Conservation (phyloP, 2,329 filamentous ascomycete species). For the Xylaria sp. region DNA sequence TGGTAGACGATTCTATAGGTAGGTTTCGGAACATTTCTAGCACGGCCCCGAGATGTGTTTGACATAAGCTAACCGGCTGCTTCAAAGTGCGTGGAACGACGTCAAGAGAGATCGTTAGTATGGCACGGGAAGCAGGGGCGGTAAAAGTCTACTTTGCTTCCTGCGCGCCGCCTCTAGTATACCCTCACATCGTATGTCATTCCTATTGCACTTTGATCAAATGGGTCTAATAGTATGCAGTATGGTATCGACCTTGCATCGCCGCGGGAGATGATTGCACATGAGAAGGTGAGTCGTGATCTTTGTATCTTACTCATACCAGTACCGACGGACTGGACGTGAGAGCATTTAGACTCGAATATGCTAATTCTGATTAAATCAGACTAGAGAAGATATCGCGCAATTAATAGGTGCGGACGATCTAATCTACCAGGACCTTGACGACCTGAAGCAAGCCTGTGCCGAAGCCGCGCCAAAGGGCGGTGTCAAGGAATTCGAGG, state of each 20-base stretch:
- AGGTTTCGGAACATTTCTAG: background rate
- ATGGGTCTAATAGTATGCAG: constrained; percentile 32
- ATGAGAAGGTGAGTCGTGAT: constrained; percentile 67
- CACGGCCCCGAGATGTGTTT: background rate
- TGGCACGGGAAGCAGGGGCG: constrained; percentile 87
- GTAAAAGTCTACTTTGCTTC: constrained; percentile 84
- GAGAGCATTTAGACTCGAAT: too few species aligned
- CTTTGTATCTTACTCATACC: background rate
- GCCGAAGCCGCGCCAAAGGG: constrained; percentile 68
- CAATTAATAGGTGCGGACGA: constrained; percentile 73
- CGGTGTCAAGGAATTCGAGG: constrained; percentile 76
- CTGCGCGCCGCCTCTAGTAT: constrained; percentile 83
- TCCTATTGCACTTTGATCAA: background rate
- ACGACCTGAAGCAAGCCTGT: constrained; percentile 84
- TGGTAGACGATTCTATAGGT: constrained; percentile 86
- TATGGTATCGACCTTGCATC: constrained; percentile 75
- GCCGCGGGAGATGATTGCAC: constrained; percentile 76
- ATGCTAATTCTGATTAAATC: constrained; percentile 1
- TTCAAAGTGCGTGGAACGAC: constrained; percentile 80
- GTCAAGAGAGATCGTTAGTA: constrained; percentile 79
- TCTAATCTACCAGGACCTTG: constrained; percentile 80
- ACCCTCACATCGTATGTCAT: constrained; percentile 82
- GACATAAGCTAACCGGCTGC: constrained; percentile 11
- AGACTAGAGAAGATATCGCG: constrained; percentile 54
- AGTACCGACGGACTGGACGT: background rate